Evolutionary conservation across 345 rosid species (phyloP), one percentile per base, ranked within the genome.

Genomic region (Boechera stricta): DNA sequence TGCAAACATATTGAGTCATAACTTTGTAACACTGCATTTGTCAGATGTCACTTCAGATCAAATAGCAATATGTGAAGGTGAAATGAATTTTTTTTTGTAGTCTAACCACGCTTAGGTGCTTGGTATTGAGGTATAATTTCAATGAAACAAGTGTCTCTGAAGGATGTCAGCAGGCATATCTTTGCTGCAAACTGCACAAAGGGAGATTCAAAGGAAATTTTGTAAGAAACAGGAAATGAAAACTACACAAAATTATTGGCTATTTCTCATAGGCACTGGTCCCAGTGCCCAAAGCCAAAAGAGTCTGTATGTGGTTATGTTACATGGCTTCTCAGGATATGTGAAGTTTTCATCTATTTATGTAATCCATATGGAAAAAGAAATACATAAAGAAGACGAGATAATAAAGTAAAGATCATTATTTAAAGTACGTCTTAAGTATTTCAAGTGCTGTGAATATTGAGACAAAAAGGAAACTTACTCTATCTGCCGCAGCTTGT

Each of bases 401-500:
- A 59, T 15, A 66, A 36, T 4, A 6, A 45, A 79, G 65, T 67
- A 48, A 42, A 54, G 12, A 51, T 18, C 28, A 26, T 26, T 26
- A 26, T 26, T 26, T 26, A 1, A 26, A 26, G 2, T 26, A 26
- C 28, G 28, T 26, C 28, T 26, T 2, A 28, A 73, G n/a, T 33
- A 45, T 15, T 32, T 68, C 10, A 3, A 53, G 36, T 64, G 65
- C 7, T 63, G 38, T 63, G 31, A 44, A 55, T 26, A 68, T 35
- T 57, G 57, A 42, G 72, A 32, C n/a, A 77, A 59, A 64, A 61
- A 58, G 69, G 29, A 78, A 35, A 62, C 28, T 60, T 57, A 91
- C 98, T 91, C 86, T 91, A 79, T 94, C 98, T 47, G 98, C 97
- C 54, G 97, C 98, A 56, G 98, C 95, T 88, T 94, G 98, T 73